These are phyloP conservation scores for Caloboletus inedulis DNA, from an alignment of 1,284 basidiomycete species.

Conservation along the genomic window DNA sequence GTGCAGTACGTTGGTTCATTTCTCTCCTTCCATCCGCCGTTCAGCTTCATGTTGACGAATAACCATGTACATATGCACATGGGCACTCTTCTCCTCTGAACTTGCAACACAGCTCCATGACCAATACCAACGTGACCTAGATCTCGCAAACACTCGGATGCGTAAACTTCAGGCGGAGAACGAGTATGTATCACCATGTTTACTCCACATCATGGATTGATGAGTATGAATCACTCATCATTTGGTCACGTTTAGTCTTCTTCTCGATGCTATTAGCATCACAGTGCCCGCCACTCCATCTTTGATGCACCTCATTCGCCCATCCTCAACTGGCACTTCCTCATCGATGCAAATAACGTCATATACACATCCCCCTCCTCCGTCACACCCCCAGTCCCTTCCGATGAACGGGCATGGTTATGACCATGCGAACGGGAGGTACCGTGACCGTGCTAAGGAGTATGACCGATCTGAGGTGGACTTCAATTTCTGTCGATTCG, in stretches of 20 bases:
- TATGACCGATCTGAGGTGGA: slow-evolving; percentile 24
- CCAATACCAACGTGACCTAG: slow-evolving; percentile 44
- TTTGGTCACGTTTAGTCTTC: slow-evolving; percentile 20
- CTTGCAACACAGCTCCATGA: slow-evolving; percentile 40
- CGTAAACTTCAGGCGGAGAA: slow-evolving; percentile 57
- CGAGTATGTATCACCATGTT: slow-evolving; percentile 38
- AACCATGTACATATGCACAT: background rate
- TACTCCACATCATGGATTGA: background rate
- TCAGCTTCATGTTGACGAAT: background rate
- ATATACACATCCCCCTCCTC: slow-evolving; percentile 15
- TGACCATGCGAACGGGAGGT: slow-evolving; percentile 28
- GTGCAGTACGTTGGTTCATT: slow-evolving; percentile 36
- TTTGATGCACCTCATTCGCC: slow-evolving; percentile 29
- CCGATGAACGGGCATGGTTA: slow-evolving; percentile 27
- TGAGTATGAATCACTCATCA: background rate
- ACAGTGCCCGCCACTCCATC: slow-evolving; percentile 32
- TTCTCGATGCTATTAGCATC: slow-evolving; percentile 35
- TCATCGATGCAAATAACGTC: slow-evolving; percentile 21
- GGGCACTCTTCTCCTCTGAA: background rate
- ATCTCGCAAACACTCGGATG: slow-evolving; percentile 46
- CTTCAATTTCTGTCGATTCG: background rate
- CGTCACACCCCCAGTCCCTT: slow-evolving; percentile 5
- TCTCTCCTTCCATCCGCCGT: background rate
- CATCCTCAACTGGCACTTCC: slow-evolving; percentile 26
- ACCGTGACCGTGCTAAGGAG: slow-evolving; percentile 27